Conservation (phyloP, 345 rosid genomes). For the Eutrema japonicum region DNA sequence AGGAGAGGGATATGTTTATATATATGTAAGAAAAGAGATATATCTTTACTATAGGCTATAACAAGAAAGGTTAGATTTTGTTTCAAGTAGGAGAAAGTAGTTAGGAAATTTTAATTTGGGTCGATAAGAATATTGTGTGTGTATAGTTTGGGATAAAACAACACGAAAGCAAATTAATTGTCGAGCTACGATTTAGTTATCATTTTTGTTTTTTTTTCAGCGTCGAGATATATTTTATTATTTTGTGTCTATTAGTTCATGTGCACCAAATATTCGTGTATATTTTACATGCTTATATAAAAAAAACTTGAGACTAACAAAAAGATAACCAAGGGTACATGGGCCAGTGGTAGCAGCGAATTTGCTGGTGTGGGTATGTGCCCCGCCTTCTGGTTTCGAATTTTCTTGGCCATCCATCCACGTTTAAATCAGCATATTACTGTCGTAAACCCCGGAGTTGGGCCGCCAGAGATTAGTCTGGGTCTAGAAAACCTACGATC, state of each 20-base stretch:
- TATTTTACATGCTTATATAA: neutral
- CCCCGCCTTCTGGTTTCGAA: too few species aligned
- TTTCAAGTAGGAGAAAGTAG: constrained; percentile 65
- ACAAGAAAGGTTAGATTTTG: constrained; percentile 39
- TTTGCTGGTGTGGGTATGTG: too few species aligned
- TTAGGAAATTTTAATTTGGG: constrained; percentile 55
- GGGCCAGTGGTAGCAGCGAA: too few species aligned
- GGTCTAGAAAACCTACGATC: too few species aligned
- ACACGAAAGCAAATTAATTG: constrained; percentile 39
- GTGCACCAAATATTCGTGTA: neutral
- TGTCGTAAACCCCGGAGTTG: too few species aligned
- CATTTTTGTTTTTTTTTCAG: neutral
- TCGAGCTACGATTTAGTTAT: constrained; percentile 8
- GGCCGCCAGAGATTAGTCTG: too few species aligned
- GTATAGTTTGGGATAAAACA: constrained; percentile 18
- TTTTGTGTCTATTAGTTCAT: neutral
- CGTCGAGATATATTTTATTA: too few species aligned
- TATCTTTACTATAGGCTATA: constrained; percentile 24
- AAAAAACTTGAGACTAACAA: neutral
- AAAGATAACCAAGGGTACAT: too few species aligned
- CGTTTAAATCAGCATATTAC: too few species aligned
- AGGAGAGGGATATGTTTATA: constrained; percentile 26
- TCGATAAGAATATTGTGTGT: constrained; percentile 51
- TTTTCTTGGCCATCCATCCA: too few species aligned
- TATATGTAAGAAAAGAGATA: constrained; percentile 17